phyloP scores from a whole-genome alignment of 164 flowering plant genomes.

The Brasenia schreberi region DNA sequence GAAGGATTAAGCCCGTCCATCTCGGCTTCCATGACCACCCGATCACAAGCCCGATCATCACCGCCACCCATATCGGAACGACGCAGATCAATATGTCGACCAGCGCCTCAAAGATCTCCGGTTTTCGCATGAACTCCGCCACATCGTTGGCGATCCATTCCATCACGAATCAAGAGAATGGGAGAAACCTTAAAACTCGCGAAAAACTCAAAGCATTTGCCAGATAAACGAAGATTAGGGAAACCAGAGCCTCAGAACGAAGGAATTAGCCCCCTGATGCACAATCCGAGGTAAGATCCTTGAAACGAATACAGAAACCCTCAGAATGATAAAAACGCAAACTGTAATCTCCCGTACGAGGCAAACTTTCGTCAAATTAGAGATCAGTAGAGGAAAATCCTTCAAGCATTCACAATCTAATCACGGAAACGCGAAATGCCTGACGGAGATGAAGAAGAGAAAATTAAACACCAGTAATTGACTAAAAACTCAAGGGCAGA shows the following conservation, averaged over 20 bases:
- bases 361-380: too few species aligned
- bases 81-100: slow-evolving; percentile 91
- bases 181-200: neutral
- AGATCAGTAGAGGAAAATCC: too few species aligned
- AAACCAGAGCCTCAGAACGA: neutral
- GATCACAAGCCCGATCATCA: slow-evolving; percentile 81
- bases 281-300: neutral
- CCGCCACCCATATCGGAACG: slow-evolving; percentile 97
- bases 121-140: slow-evolving; percentile 37
- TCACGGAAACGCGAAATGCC: too few species aligned
- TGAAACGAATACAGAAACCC: too few species aligned
- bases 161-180: slow-evolving; percentile 4
- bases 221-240: neutral
- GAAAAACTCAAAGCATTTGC: neutral
- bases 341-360: too few species aligned
- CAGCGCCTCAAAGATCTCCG: slow-evolving; percentile 53
- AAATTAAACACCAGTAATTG: too few species aligned
- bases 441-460: too few species aligned
- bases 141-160: slow-evolving; percentile 24
- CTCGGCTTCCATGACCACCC: slow-evolving; percentile 99
- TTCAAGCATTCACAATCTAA: too few species aligned
- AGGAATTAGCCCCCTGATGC: neutral
- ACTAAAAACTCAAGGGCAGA: too few species aligned
- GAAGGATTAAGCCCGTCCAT: slow-evolving; percentile 62
- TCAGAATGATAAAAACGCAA: too few species aligned